phyloP scores from a whole-genome alignment of 2,329 filamentous ascomycete genomes.

The Alternaria sp. region DNA sequence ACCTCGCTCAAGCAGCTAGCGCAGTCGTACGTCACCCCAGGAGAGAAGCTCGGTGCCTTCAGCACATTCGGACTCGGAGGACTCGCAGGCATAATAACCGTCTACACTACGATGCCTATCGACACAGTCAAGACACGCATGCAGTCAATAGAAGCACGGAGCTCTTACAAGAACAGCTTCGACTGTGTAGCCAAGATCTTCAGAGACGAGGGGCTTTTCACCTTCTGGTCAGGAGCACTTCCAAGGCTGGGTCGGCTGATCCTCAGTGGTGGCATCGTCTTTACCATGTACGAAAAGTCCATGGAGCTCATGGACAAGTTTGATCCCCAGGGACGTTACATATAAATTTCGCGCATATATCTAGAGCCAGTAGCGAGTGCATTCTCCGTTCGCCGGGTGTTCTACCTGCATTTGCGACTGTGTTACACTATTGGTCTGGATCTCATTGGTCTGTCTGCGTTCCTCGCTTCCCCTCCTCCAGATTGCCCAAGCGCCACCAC shows the following conservation, averaged over 20 bases:
- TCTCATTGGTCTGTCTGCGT: background rate
- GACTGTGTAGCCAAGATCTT: slow-evolving; percentile 83
- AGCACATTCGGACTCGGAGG: slow-evolving; percentile 93
- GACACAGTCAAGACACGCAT: slow-evolving; percentile 97
- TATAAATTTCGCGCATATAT: slow-evolving; percentile 56
- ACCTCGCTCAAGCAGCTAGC: slow-evolving; percentile 89
- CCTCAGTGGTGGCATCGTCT: slow-evolving; percentile 94
- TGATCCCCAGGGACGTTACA: slow-evolving; percentile 84
- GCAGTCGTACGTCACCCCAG: slow-evolving; percentile 88
- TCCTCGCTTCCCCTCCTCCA: background rate
- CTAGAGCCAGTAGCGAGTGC: background rate
- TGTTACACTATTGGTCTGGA: background rate
- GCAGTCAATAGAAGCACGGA: slow-evolving; percentile 89
- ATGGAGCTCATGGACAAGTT: slow-evolving; percentile 83
- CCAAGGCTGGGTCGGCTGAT: slow-evolving; percentile 84
- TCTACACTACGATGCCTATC: slow-evolving; percentile 73
- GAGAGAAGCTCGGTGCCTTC: slow-evolving; percentile 87
- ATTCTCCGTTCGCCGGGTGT: background rate
- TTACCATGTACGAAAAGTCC: slow-evolving; percentile 96
- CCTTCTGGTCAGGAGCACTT: slow-evolving; percentile 92
- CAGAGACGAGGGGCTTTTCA: slow-evolving; percentile 85
- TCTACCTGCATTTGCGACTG: background rate
- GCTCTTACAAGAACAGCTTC: slow-evolving; percentile 84
- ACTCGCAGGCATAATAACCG: slow-evolving; percentile 87
- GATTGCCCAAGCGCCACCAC: background rate